Evolutionary conservation across 352 stramenopile species (phyloP).

Genomic region (Saprolegnia parasitica): DNA sequence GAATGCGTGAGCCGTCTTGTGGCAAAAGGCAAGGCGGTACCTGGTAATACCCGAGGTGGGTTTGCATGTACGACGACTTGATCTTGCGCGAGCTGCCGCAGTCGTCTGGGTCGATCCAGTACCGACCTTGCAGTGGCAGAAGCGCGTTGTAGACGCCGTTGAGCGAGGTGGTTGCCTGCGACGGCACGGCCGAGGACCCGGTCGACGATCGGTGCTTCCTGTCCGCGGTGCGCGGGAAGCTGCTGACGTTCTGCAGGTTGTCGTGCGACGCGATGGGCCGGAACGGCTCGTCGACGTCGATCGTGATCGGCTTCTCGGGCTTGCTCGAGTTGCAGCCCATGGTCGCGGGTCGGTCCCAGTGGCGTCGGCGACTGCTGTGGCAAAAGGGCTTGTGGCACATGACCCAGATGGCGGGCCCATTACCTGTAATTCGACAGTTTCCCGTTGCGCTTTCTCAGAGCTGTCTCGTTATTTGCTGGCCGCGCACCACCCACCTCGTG

Average conservation of each 20-base stretch:
- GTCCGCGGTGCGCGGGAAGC: background rate
- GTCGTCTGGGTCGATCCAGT: slow-evolving; percentile 28
- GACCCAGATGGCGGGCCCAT: too few relatives aligned
- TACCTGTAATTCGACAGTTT: too few relatives aligned
- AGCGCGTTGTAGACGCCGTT: slow-evolving; percentile 18
- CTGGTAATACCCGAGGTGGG: slow-evolving; percentile 29
- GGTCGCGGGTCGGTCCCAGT: background rate
- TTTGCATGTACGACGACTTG: slow-evolving; percentile 27
- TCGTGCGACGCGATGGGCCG: background rate
- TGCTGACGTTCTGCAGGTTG: background rate
- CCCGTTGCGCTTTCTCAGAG: too few relatives aligned
- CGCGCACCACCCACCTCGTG: too few relatives aligned
- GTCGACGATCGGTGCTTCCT: background rate
- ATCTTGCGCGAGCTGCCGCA: slow-evolving; percentile 27
- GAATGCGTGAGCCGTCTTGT: background rate
- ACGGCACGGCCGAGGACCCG: background rate
- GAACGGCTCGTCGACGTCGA: slow-evolving; percentile 8
- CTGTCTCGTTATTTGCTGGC: too few relatives aligned
- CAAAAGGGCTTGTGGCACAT: too few relatives aligned
- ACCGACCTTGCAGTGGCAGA: slow-evolving; percentile 12
- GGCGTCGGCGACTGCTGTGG: background rate
- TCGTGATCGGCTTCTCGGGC: slow-evolving; percentile 6
- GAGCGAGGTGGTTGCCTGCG: background rate
- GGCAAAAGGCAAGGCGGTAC: background rate
- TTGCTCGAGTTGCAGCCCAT: slow-evolving; percentile 18